Base-by-base conservation (phyloP, 2,329 filamentous ascomycete genomes). In the Diplodia mutila region DNA sequence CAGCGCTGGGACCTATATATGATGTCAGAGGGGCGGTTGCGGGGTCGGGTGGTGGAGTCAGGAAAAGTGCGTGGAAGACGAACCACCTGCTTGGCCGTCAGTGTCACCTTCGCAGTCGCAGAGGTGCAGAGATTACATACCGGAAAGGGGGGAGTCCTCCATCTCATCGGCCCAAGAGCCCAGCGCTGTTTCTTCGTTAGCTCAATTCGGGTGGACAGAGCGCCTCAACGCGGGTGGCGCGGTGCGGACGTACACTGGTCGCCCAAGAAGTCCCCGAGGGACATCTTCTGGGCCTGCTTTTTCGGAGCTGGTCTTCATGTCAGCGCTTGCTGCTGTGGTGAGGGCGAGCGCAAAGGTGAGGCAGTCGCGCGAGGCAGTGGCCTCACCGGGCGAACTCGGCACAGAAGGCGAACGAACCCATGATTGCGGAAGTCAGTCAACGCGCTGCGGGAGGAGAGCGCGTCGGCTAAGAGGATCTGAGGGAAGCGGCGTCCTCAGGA, bases 111-210 rank as follows among this genome's bases (percentile, higher is more conserved):
- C n/a, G 5, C 8, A 5, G n/a, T 32, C 12, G 16, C 48, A 46
- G 11, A 8, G 37, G 23, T n/a, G 29, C 11, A 14, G 21, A 4
- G 3, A 21, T 18, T 18, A 76, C 89, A 85, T 86, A 94, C 91
- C 84, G 80, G 89, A 87, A 72, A 91, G 87, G 70, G 87, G 86
- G 81, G 86, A 84, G 77, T 97, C 93, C 82, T 99, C 95, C 84
- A 99, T 97, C 80, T 99, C 95, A 83, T 99, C 96, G 76, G 95
- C 95, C 95, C 95, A 99, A 74, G 95, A 98, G 78, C 94, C 93
- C 78, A 90, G 86, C 76, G 87, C 89, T 91, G 76, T 69, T 69
- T 63, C 63, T 55, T 69, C 46, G 74, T 77, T 70, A 78, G 76
- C 75, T 69, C 67, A 42, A 29, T 53, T 55, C 66, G 61, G 70